A percentile compares a stretch with the other conserved stretches of the same genome.
Evolutionary conservation across 1,284 basidiomycete genomes (phyloP).

Genomic region (Ganoderma sinense): DNA sequence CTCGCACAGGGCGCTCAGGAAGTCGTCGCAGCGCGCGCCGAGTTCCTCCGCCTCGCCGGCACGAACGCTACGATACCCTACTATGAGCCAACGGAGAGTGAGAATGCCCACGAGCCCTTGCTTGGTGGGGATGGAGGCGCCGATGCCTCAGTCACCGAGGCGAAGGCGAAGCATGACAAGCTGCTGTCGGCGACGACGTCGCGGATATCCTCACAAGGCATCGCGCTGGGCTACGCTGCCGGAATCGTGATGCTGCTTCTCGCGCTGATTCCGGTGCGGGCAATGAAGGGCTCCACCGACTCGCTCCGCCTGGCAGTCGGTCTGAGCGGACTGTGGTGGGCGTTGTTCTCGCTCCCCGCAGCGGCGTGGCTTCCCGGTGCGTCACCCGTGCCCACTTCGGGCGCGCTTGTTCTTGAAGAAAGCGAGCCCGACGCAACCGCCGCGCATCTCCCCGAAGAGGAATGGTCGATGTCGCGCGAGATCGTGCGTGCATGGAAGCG

Average conservation of each 20-base stretch:
- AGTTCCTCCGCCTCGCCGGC: constrained; percentile 39
- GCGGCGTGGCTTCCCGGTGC: constrained; percentile 72
- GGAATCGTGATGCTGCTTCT: constrained; percentile 77
- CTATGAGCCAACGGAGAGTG: constrained; percentile 8
- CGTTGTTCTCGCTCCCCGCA: constrained; percentile 78
- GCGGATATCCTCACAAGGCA: constrained; percentile 82
- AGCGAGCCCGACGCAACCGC: constrained; percentile 20
- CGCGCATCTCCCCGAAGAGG: constrained; percentile 24
- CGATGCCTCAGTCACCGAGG: constrained; percentile 29
- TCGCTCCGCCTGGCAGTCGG: constrained; percentile 82
- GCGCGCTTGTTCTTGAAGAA: constrained; percentile 25
- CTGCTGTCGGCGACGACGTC: constrained; percentile 76
- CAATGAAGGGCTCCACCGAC: constrained; percentile 73
- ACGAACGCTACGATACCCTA: not conserved
- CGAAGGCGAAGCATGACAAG: constrained; percentile 36
- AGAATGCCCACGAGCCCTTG: constrained; percentile 28
- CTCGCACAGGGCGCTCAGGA: constrained; percentile 74
- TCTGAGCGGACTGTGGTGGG: constrained; percentile 87
- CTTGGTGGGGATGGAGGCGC: constrained; percentile 26
- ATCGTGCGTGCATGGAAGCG: constrained; percentile 71
- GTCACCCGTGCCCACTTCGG: constrained; percentile 16
- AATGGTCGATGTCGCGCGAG: constrained; percentile 59
- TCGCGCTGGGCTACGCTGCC: constrained; percentile 84
- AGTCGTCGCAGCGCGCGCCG: constrained; percentile 54
- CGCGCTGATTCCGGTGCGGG: constrained; percentile 76